Conservation (phyloP, 805 yeast genomes). For the Metschnikowia continentalis region DNA sequence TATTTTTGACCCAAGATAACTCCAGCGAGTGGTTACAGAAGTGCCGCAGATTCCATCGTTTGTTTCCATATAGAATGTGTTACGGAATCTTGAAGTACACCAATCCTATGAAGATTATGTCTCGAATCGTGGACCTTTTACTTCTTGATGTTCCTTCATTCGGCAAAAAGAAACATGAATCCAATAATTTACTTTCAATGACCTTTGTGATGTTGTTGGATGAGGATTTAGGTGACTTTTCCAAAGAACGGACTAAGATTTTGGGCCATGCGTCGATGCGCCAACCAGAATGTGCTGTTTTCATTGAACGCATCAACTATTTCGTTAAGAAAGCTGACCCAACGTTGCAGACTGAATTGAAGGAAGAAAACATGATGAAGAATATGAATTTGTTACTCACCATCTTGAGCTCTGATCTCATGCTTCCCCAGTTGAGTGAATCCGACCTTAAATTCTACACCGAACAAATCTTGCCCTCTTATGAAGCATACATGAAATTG, state of each 20-base stretch:
- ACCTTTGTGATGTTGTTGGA: slow-evolving; percentile 67
- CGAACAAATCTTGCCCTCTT: slow-evolving; percentile 17
- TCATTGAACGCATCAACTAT: slow-evolving; percentile 36
- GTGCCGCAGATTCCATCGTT: slow-evolving; percentile 62
- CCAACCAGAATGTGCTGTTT: slow-evolving; percentile 24
- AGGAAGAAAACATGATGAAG: slow-evolving; percentile 68
- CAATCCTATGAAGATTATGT: slow-evolving; percentile 81
- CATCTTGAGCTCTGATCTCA: slow-evolving; percentile 30
- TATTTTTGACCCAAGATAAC: slow-evolving; percentile 76
- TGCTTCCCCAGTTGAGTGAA: slow-evolving; percentile 19
- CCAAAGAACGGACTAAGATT: slow-evolving; percentile 45
- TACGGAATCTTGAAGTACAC: slow-evolving; percentile 76
- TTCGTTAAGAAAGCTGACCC: slow-evolving; percentile 52
- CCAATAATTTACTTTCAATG: slow-evolving; percentile 55
- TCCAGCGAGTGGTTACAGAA: slow-evolving; percentile 73
- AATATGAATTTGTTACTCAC: slow-evolving; percentile 61
- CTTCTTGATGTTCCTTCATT: slow-evolving; percentile 46
- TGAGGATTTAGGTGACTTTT: slow-evolving; percentile 65
- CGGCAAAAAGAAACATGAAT: slow-evolving; percentile 15
- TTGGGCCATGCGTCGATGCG: slow-evolving; percentile 40
- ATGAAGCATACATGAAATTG: slow-evolving; percentile 18
- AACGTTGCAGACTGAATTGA: slow-evolving; percentile 29
- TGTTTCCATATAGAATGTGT: slow-evolving; percentile 78
- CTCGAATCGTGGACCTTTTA: slow-evolving; percentile 73
- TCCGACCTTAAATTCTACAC: slow-evolving; percentile 5